Base-by-base conservation (phyloP, 2,329 filamentous ascomycete genomes). In the Trichoderma semiorbis region DNA sequence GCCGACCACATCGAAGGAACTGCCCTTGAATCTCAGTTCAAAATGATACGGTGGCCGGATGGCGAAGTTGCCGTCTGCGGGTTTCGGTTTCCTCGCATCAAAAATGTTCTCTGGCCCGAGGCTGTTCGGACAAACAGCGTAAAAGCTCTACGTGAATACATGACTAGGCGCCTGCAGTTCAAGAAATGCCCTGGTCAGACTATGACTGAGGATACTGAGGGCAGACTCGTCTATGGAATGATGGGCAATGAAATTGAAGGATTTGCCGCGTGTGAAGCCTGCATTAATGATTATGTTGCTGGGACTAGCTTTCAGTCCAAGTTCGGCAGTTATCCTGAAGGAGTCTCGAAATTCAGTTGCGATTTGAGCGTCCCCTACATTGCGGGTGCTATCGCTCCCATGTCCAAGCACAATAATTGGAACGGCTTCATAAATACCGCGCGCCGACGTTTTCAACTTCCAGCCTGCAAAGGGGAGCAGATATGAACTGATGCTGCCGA, bases 241-340 rank as follows among this genome's bases (percentile, higher is more conserved):
- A 74, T 50, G 14, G 71, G 79, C 6, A 70, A 77, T 1, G 78
- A 78, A 2, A 74, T 82, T 0, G 72, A 76, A 0, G 77, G 78
- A 2, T 78, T 83, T 34, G 74, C 82, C 3, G 75, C 80, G 0
- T 84, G 82, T 34, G 78, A 83, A 36, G 79, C 82, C 11, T 84
- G 82, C 65, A 80, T 78, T 71, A 76, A 81, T 12, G 80, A 84
- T 47, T 61, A 72, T 1, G 69, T 83, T 2, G 74, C 68, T 1
- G 78, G 76, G 0, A 78, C 76, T 0, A 24, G 75, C 0, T 80
- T 82, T 14, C 77, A 79, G n/a, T 18, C 73, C 5, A 74, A 73
- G 0, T 83, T 84, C 26, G 74, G 74, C 0, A 75, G 73, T 0
- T 74, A 73, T 60, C 21, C 36, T 4, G 55, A 69, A 18, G n/a